A percentile compares a stretch with the other conserved stretches of the same genome.
phyloP scores from a whole-genome alignment of 2,329 filamentous ascomycete genomes.

The Mycosphaerella sp. region DNA sequence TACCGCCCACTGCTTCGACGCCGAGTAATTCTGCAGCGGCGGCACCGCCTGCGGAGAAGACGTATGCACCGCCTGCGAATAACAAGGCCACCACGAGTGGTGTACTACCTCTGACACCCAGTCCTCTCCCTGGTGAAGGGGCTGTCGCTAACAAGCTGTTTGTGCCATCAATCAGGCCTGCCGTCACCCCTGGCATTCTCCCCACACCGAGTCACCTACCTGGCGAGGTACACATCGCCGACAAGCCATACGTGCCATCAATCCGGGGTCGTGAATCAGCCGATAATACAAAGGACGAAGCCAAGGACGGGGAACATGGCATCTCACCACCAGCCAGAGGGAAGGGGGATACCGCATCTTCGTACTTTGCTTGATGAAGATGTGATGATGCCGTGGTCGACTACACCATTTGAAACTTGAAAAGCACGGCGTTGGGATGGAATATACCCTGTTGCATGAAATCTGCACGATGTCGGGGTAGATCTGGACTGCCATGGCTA shows the following conservation, averaged over 20 bases:
- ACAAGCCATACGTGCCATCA: conserved; percentile 6
- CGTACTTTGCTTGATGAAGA: not conserved
- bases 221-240: not conserved
- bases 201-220: conserved; percentile 3
- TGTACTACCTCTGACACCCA: not conserved
- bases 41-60: not conserved
- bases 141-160: not conserved
- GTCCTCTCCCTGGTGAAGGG: not conserved
- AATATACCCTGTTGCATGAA: not conserved
- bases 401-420: not conserved
- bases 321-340: not conserved
- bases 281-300: not conserved
- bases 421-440: not conserved
- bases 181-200: not conserved
- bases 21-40: not conserved
- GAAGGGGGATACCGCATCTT: not conserved
- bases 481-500: no score
- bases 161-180: not conserved
- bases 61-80: not conserved
- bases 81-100: not conserved
- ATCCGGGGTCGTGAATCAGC: not conserved
- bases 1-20: not conserved
- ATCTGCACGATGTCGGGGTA: no score
- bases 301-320: not conserved
- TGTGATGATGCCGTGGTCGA: not conserved